Evolutionary conservation across 2,329 filamentous ascomycete species (phyloP).

Genomic region (Fusarium hainanense): DNA sequence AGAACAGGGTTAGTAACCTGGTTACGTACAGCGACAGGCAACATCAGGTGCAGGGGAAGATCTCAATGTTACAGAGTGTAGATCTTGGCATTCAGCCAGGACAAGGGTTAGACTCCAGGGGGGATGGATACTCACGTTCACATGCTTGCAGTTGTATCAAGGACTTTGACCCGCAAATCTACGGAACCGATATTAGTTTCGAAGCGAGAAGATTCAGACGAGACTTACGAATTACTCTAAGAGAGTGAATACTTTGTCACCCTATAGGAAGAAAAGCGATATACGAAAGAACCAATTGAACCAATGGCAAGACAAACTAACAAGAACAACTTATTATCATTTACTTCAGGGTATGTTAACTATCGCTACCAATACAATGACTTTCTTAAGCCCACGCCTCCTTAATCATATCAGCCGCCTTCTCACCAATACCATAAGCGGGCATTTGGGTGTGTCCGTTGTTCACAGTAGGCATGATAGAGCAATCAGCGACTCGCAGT

Average conservation of each 20-base stretch:
- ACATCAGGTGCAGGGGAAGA: slow-evolving; percentile 8
- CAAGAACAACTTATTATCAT: not conserved
- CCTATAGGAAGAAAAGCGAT: not conserved
- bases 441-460: slow-evolving; percentile 65
- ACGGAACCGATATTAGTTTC: not conserved
- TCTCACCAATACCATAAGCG: slow-evolving; percentile 68
- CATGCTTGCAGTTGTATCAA: not conserved
- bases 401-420: slow-evolving; percentile 61
- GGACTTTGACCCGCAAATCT: not conserved
- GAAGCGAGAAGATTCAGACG: not conserved
- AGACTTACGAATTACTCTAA: not conserved
- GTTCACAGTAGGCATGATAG: slow-evolving; percentile 63
- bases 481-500: slow-evolving; percentile 65
- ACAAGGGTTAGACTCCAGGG: not conserved
- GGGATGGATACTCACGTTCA: not conserved
- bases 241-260: not conserved
- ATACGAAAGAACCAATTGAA: not conserved
- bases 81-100: slow-evolving; percentile 20
- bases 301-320: not conserved
- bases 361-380: not conserved
- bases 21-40: not conserved
- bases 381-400: slow-evolving; percentile 40
- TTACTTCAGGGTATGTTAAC: not conserved
- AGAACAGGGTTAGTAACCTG: not conserved
- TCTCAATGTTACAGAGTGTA: slow-evolving; percentile 9